Base-by-base conservation (phyloP, 345 rosid genomes). In the Raphanus sativus region DNA sequence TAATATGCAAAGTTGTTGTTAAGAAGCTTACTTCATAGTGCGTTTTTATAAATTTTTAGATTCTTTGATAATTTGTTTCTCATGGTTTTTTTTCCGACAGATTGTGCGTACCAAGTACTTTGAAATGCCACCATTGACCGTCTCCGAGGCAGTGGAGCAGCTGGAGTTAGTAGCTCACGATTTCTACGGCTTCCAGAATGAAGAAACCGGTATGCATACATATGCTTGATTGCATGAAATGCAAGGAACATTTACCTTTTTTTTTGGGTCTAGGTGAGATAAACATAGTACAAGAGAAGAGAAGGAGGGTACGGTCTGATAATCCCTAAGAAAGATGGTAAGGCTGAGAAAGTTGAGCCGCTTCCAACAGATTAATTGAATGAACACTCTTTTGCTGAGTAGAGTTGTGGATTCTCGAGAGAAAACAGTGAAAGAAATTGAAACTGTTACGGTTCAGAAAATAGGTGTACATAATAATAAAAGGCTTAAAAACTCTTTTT, bases 261-360 rank as follows among this genome's bases (percentile, higher is more conserved):
- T 21, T 21, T 21, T 21, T 21, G 0, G 68, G 77, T 65, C 21
- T 50, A 92, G 98, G 97, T 71, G 97, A 89, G 86, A 85, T 94
- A 30, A 94, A 94, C 79, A 92, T 92, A 59, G 65, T 94, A 92
- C 89, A 89, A 87, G 80, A 87, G 97, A 83, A 87, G 80, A 77
- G 88, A 85, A 33, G 98, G 97, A 73, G 98, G 98, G 0, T 94
- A 90, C 28, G 97, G 98, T 69, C 81, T 94, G 36, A 94, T 94
- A 60, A 80, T 94, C 65, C 98, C 98, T 0, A 90, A 89, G 80
- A 89, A 77, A 74, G 76, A 87, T 2, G 90, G 92, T 8, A 69
- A 83, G 74, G 71, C 86, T 9, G 82, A 85, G 84, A 89, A 87
- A 74, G 21, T 90, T 24, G 95, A 94, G 74, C 89, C 90, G 4